Evolutionary conservation across 202 grass and related monocot genomes (phyloP).

Genomic region (Miscanthus sacchariflorus): DNA sequence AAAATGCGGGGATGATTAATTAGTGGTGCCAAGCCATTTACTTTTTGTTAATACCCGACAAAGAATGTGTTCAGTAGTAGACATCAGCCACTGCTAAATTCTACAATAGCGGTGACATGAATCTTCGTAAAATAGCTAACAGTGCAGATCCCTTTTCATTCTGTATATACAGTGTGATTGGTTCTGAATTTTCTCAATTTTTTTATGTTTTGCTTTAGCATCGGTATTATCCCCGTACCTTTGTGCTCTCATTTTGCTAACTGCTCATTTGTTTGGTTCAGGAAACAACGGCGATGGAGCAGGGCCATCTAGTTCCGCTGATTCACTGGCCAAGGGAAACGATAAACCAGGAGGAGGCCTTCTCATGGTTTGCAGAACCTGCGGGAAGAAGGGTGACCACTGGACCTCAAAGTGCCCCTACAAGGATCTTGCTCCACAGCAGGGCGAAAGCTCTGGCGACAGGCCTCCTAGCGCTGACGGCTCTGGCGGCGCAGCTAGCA

Average conservation of each 20-base stretch:
- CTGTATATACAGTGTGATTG: background rate
- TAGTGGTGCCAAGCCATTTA: background rate
- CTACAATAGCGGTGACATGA: background rate
- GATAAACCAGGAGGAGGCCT: conserved; percentile 51
- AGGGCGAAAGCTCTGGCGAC: conserved; percentile 42
- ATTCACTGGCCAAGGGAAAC: conserved; percentile 49
- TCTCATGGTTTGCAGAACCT: conserved; percentile 80
- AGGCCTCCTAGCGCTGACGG: conserved; percentile 57
- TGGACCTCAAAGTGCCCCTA: conserved; percentile 85
- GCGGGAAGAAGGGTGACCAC: conserved; percentile 86
- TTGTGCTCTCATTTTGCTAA: background rate
- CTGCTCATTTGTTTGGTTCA: conserved; percentile 18
- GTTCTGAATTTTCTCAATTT: background rate
- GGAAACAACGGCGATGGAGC: conserved; percentile 66
- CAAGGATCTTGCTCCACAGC: conserved; percentile 70
- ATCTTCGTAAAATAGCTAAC: background rate
- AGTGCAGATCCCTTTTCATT: background rate
- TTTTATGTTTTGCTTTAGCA: background rate
- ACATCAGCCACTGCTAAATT: background rate
- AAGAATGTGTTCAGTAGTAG: background rate
- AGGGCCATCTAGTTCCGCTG: conserved; percentile 46
- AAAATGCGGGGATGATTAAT: no score
- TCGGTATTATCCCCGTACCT: background rate
- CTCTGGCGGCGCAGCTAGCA: conserved; percentile 12
- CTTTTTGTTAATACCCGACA: background rate